Base-by-base conservation (phyloP, 106 monocot species). In the Dendrobium chrysotoxum region DNA sequence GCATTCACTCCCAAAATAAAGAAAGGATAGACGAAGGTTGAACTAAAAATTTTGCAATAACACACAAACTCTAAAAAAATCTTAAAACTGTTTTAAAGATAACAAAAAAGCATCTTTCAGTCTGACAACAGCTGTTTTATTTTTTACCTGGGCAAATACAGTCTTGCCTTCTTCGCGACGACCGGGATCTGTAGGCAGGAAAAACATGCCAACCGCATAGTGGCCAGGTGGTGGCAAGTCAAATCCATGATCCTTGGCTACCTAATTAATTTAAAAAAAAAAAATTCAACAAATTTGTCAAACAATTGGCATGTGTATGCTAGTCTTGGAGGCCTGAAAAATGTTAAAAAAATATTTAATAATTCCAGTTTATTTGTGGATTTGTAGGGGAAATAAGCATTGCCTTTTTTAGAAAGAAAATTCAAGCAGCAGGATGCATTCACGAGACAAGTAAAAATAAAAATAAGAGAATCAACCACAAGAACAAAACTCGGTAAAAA, bases 151-250 rank as follows among this genome's bases (percentile, higher is more conserved):
- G 28, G 86, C 77, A 30, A 98, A 95, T 7, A 91, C 89, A 80
- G 64, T 31, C 85, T 98, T 98, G 89, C 95, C 89, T 77, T 89
- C 77, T 77, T 92, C 88, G 31, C 98, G 84, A 17, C 95, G 98
- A 53, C 81, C 84, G 16, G 82, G 77, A 71, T 89, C 82, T 10
- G 85, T 85, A 35, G 98, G 92, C 78, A 98, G 78, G 88, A 95
- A 98, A 61, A 98, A 90, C 92, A 98, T 98, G 53, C 98, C 98
- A 50, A 94, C 87, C 2, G 94, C 94, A 83, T 98, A 98, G 76
- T 95, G 78, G 39, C 91, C 94, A 78, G 92, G 86, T 57, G 89
- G 84, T 47, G 98, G 98, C 79, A 98, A 88, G 75, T 91, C 86
- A 83, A 98, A 84, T 28, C 94, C 97, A 35, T 85, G 70, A 83